phyloP scores from a whole-genome alignment of 2,329 filamentous ascomycete species.

The Fusarium piperis region DNA sequence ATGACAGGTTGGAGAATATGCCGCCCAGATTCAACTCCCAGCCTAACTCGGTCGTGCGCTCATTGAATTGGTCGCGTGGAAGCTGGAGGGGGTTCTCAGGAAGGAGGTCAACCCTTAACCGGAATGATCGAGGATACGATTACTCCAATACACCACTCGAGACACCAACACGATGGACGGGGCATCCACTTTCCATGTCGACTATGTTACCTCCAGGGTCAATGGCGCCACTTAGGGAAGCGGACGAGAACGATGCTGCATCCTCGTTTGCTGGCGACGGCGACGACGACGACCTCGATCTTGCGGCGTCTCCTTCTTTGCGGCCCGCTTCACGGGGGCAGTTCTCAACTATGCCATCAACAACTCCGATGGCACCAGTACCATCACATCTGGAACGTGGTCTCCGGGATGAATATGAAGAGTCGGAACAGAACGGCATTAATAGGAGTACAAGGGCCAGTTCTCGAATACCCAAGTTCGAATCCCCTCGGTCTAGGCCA shows the following conservation, averaged over 20 bases:
- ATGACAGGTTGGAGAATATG: slow-evolving; percentile 22
- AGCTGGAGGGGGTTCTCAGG: slow-evolving; percentile 41
- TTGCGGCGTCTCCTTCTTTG: slow-evolving; percentile 34
- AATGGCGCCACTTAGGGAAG: slow-evolving; percentile 47
- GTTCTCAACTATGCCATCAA: slow-evolving; percentile 47
- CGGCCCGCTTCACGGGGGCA: slow-evolving; percentile 31
- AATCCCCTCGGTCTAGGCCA: not conserved
- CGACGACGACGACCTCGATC: slow-evolving; percentile 39
- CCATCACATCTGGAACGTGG: slow-evolving; percentile 55
- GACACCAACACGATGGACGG: slow-evolving; percentile 60
- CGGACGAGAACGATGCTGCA: slow-evolving; percentile 41
- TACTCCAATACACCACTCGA: slow-evolving; percentile 42
- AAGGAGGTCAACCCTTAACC: slow-evolving; percentile 36
- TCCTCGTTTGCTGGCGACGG: slow-evolving; percentile 36
- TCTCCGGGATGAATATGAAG: slow-evolving; percentile 38
- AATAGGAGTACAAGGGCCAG: not conserved
- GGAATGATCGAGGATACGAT: slow-evolving; percentile 34
- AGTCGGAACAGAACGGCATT: not conserved
- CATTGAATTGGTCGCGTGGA: slow-evolving; percentile 31
- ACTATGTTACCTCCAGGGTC: slow-evolving; percentile 41
- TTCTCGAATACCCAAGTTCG: slow-evolving; percentile 11
- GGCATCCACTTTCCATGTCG: slow-evolving; percentile 51
- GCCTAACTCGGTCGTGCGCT: slow-evolving; percentile 20
- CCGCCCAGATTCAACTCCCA: slow-evolving; percentile 9
- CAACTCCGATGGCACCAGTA: slow-evolving; percentile 55